These are phyloP conservation scores for Pseudoscleropodium purum DNA, from an alignment of 225 moss, liverwort and hornwort species.

Conservation along the genomic window DNA sequence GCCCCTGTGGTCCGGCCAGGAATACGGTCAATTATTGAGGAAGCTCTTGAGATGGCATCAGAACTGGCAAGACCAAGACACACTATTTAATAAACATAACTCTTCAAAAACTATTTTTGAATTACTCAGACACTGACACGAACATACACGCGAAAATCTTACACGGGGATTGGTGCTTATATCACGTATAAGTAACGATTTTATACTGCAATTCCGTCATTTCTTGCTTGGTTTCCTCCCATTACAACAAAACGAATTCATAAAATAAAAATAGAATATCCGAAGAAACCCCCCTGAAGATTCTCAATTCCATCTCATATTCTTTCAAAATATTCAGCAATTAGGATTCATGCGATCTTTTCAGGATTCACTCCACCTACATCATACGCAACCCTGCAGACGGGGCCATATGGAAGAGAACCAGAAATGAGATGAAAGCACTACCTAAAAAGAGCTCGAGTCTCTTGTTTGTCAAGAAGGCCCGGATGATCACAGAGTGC, in stretches of 20 bases:
- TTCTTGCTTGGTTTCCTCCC: background rate
- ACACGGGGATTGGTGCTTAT: background rate
- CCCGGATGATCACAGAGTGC: conserved; percentile 82
- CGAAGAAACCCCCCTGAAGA: background rate
- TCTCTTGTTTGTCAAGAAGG: conserved; percentile 74
- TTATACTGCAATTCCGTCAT: background rate
- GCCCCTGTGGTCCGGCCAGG: conserved; percentile 84
- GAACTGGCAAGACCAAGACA: conserved; percentile 42
- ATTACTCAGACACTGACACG: background rate
- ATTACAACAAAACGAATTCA: background rate
- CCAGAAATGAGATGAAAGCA: background rate
- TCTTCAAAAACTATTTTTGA: background rate
- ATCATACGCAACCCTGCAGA: background rate
- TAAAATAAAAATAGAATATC: background rate
- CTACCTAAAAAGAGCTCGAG: conserved; percentile 77
- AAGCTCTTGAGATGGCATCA: conserved; percentile 84
- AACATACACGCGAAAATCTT: background rate
- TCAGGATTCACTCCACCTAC: background rate
- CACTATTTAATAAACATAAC: background rate
- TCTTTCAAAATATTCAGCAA: background rate
- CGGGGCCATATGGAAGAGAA: background rate
- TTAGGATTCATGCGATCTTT: background rate
- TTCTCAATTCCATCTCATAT: background rate
- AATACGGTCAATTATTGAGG: conserved; percentile 60
- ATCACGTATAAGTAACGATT: background rate